Evolutionary conservation across 345 rosid species (phyloP).

Genomic region (Brassica carinata): DNA sequence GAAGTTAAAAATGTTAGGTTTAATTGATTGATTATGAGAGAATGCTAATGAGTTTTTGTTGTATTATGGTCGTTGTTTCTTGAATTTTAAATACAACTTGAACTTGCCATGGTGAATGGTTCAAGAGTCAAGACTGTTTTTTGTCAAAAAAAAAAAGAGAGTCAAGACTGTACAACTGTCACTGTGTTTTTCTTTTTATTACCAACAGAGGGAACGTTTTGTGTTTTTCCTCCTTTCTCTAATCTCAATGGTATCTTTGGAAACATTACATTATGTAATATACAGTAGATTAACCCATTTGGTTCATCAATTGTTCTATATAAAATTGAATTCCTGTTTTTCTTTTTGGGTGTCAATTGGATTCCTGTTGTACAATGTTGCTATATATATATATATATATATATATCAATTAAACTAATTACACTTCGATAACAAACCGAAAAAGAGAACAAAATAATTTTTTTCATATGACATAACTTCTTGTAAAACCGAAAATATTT

Average conservation of each 20-base stretch:
- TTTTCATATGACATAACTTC: too few species aligned
- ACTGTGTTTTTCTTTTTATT: neutral
- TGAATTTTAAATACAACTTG: constrained; percentile 23
- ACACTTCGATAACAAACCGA: neutral
- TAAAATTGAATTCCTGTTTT: neutral
- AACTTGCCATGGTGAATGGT: neutral
- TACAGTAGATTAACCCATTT: neutral
- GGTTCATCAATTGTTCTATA: neutral
- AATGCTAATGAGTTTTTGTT: neutral
- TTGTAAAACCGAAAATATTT: too few species aligned
- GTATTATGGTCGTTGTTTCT: neutral
- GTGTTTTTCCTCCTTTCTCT: neutral
- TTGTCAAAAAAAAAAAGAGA: too few species aligned
- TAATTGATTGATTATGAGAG: neutral
- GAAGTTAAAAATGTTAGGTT: neutral
- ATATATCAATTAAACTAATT: neutral
- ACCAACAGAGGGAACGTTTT: neutral
- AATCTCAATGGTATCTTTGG: neutral
- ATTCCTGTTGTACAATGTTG: neutral
- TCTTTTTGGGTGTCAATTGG: too few species aligned
- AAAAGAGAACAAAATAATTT: too few species aligned
- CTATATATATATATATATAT: neutral
- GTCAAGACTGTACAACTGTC: constrained; percentile 17
- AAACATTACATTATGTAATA: neutral
- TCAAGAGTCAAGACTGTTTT: neutral